Evolutionary conservation across 345 rosid species (phyloP).

Genomic region (Populus euphratica): DNA sequence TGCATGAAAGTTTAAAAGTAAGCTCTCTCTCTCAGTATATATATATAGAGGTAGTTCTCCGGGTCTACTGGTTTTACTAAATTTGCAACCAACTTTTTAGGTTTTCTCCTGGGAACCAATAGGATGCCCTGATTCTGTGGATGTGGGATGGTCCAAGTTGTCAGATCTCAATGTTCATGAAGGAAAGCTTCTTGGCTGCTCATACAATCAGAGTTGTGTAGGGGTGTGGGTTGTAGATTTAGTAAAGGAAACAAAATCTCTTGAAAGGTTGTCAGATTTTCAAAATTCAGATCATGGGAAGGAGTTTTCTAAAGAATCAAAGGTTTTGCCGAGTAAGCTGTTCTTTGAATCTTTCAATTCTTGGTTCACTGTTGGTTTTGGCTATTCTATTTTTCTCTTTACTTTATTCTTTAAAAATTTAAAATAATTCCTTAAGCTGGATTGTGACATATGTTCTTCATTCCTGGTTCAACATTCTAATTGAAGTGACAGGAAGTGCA

Average conservation of each 20-base stretch:
- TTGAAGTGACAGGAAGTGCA: slow-evolving; percentile 76
- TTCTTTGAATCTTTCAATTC: slow-evolving; percentile 11
- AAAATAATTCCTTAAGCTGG: not conserved
- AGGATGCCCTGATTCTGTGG: slow-evolving; percentile 80
- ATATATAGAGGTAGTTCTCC: not conserved
- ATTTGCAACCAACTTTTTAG: slow-evolving; percentile 34
- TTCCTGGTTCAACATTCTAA: slow-evolving; percentile 33
- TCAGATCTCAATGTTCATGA: slow-evolving; percentile 93
- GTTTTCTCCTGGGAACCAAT: slow-evolving; percentile 98
- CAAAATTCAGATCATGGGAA: slow-evolving; percentile 48
- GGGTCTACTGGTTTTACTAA: slow-evolving; percentile 15
- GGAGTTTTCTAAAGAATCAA: slow-evolving; percentile 70
- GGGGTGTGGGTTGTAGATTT: slow-evolving; percentile 97
- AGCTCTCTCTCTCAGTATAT: not conserved
- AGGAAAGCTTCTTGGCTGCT: slow-evolving; percentile 98
- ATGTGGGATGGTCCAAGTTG: slow-evolving; percentile 98
- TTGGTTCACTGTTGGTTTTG: slow-evolving; percentile 4
- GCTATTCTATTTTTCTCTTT: slow-evolving; percentile 3
- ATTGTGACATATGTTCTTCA: slow-evolving; percentile 14
- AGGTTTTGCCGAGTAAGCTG: slow-evolving; percentile 51
- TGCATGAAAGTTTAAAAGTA: slow-evolving; percentile 90
- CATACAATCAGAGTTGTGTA: slow-evolving; percentile 94
- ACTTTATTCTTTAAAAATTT: not conserved
- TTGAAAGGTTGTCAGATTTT: slow-evolving; percentile 80
- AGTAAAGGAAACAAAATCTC: slow-evolving; percentile 69